These are phyloP conservation scores for Stipa capillata DNA, from an alignment of 176 grass and related monocot genomes.

Conservation along the genomic window DNA sequence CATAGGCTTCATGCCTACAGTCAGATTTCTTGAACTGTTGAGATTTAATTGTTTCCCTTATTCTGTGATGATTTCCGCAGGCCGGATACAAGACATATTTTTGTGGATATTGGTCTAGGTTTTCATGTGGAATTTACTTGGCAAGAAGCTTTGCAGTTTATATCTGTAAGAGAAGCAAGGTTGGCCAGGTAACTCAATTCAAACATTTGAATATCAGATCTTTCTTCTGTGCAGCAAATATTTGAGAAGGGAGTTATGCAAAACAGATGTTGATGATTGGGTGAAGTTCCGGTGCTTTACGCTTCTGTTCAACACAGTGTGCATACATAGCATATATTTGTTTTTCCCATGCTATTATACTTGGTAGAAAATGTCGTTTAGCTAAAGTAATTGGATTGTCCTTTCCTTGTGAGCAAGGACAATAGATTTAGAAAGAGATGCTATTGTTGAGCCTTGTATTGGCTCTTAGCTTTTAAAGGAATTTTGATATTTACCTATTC, in stretches of 20 bases:
- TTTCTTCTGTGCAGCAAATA: neutral
- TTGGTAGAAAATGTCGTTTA: neutral
- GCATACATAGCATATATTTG: neutral
- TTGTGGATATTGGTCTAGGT: slow-evolving; percentile 83
- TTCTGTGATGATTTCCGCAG: slow-evolving; percentile 22
- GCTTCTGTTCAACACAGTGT: neutral
- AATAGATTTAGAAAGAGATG: neutral
- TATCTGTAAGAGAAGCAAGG: slow-evolving; percentile 77
- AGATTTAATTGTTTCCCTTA: neutral
- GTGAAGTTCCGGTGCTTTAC: neutral
- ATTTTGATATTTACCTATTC: neutral
- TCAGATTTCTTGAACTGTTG: neutral
- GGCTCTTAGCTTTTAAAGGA: neutral
- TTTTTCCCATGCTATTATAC: neutral
- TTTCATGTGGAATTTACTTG: slow-evolving; percentile 98
- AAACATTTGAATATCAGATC: neutral
- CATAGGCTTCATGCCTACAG: neutral
- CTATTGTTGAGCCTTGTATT: neutral
- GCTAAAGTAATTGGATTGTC: neutral
- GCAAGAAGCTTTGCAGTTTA: slow-evolving; percentile 78
- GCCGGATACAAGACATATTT: slow-evolving; percentile 73
- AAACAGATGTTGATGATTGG: neutral
- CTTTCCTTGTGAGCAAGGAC: neutral
- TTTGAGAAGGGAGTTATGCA: neutral
- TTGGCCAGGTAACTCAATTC: slow-evolving; percentile 48